Evolutionary conservation across 208 protist genomes (phyloP).

Genomic region (Acanthamoeba pearcei): DNA sequence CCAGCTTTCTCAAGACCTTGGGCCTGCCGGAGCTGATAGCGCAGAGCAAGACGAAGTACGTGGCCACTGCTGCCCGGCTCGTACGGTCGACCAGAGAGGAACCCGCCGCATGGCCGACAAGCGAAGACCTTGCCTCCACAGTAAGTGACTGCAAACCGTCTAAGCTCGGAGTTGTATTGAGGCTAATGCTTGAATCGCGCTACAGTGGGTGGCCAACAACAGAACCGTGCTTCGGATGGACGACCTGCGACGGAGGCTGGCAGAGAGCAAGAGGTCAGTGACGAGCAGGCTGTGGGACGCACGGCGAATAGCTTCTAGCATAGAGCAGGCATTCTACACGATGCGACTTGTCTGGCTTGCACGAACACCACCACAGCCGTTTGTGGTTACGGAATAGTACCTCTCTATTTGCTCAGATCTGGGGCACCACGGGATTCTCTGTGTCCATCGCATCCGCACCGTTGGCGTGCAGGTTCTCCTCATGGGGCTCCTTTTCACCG

Average conservation of each 20-base stretch:
- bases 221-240: not conserved
- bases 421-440: not conserved
- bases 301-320: not conserved
- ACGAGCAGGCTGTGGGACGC: not conserved
- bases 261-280: not conserved
- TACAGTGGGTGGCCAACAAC: not conserved
- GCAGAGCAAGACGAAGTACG: not conserved
- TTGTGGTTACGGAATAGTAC: slow-evolving; percentile 26
- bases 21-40: not conserved
- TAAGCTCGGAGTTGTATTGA: not conserved
- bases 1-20: not conserved
- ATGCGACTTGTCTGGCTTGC: not conserved
- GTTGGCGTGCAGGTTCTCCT: not conserved
- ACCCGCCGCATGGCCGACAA: not conserved
- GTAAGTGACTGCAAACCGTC: not conserved
- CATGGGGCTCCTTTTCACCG: not conserved
- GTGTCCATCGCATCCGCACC: not conserved
- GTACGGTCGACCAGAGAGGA: not conserved
- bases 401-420: not conserved
- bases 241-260: not conserved
- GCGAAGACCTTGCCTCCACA: not conserved
- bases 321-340: not conserved
- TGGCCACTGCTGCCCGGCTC: not conserved
- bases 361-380: not conserved
- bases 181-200: not conserved